Conservation (phyloP, 2,329 filamentous ascomycete genomes). For the Diaporthe australafricana region DNA sequence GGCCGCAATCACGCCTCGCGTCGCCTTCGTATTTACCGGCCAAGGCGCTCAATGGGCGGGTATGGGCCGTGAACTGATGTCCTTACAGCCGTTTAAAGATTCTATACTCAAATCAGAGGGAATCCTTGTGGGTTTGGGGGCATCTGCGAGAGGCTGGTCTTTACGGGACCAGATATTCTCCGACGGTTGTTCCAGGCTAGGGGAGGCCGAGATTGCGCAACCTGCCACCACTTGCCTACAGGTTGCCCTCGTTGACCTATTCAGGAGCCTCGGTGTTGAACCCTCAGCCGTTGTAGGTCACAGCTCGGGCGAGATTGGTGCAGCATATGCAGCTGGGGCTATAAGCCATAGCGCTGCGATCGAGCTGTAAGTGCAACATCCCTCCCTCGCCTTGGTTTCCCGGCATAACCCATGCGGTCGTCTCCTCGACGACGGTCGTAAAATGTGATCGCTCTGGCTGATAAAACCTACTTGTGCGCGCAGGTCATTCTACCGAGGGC, state of each 20-base stretch:
- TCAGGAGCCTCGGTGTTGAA: conserved; percentile 45
- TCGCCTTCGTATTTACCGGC: conserved; percentile 49
- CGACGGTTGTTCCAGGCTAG: conserved; percentile 35
- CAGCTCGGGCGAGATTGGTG: conserved; percentile 54
- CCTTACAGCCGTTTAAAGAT: conserved; percentile 37
- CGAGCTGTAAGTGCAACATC: conserved; percentile 9
- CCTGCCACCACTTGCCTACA: conserved; percentile 53
- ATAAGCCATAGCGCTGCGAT: conserved; percentile 35
- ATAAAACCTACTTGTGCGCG: not conserved
- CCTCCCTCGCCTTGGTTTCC: too few relatives aligned
- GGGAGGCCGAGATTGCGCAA: conserved; percentile 43
- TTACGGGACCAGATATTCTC: conserved; percentile 43
- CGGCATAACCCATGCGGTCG: too few relatives aligned
- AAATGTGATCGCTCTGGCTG: not conserved
- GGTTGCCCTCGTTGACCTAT: conserved; percentile 53
- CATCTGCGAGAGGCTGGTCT: conserved; percentile 38
- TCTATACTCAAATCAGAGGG: conserved; percentile 40
- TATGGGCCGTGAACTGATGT: conserved; percentile 41
- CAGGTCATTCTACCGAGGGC: conserved; percentile 38
- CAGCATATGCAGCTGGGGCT: conserved; percentile 49
- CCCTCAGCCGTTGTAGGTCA: conserved; percentile 52
- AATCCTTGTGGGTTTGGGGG: conserved; percentile 40
- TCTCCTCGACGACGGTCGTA: too few relatives aligned
- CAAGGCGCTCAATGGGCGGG: conserved; percentile 42
- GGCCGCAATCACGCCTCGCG: not conserved